phyloP scores from a whole-genome alignment of 495 filamentous ascomycete species.

The Amorphotheca resinae region DNA sequence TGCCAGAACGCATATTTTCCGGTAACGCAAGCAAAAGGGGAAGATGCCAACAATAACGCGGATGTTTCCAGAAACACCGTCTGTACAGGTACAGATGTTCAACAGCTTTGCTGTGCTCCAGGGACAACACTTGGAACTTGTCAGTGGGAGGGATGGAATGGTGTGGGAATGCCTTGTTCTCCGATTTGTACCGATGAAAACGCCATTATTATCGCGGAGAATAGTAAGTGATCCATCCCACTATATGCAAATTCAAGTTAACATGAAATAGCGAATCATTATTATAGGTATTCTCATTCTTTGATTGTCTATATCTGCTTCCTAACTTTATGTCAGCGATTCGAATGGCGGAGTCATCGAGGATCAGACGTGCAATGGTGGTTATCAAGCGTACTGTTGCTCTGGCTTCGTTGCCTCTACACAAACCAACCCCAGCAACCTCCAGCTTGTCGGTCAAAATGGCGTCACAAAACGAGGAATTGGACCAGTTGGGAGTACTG shows the following conservation, averaged over 20 bases:
- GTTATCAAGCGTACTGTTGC: slow-evolving; percentile 7
- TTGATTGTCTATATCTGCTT: background rate
- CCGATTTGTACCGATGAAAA: background rate
- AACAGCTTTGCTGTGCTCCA: slow-evolving; percentile 18
- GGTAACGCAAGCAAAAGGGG: slow-evolving; percentile 2
- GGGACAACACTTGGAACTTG: slow-evolving; percentile 20
- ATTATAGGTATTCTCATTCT: background rate
- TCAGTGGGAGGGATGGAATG: slow-evolving; percentile 17
- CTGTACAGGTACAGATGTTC: slow-evolving; percentile 7
- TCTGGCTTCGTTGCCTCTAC: slow-evolving; percentile 1
- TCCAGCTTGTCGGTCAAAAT: slow-evolving; percentile 4
- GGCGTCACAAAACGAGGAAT: slow-evolving; percentile 2
- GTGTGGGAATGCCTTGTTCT: slow-evolving; percentile 10
- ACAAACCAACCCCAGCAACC: slow-evolving; percentile 3
- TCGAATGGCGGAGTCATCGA: background rate
- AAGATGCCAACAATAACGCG: slow-evolving; percentile 1
- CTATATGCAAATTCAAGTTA: background rate
- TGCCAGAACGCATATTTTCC: background rate
- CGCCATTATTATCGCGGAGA: background rate
- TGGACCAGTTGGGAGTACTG: background rate
- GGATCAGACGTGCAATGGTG: slow-evolving; percentile 4
- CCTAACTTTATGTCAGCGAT: background rate
- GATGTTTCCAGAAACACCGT: slow-evolving; percentile 13
- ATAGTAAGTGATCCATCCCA: slow-evolving; percentile 6
- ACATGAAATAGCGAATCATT: background rate